A percentile compares a stretch with the other conserved stretches of the same genome.
Evolutionary conservation across 208 protist species (phyloP).

Genomic region (Trypanosoma brucei): DNA sequence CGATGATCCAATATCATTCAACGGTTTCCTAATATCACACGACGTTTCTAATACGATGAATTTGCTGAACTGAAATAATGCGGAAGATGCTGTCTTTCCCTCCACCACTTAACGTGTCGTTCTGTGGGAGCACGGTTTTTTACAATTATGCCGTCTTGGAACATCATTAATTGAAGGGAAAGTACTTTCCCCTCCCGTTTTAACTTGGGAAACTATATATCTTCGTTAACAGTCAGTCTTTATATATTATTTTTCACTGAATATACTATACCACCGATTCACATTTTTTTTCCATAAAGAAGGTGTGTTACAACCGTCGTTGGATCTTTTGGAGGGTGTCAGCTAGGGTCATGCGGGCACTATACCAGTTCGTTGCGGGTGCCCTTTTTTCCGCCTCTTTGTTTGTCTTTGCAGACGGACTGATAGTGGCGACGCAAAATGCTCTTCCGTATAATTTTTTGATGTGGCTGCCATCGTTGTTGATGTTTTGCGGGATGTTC

Average conservation of each 20-base stretch:
- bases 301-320: neutral
- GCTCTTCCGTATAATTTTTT: constrained; percentile 57
- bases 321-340: neutral
- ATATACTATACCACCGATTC: too few relatives aligned
- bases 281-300: neutral
- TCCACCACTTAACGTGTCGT: too few relatives aligned
- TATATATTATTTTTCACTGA: too few relatives aligned
- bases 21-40: constrained; percentile 17
- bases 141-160: too few relatives aligned
- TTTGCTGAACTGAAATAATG: constrained; percentile 13
- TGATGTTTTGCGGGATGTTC: constrained; percentile 42
- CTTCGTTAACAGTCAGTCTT: too few relatives aligned
- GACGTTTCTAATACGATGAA: constrained; percentile 17
- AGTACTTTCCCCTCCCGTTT: too few relatives aligned
- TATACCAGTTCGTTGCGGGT: constrained; percentile 29
- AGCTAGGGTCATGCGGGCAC: constrained; percentile 4
- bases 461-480: constrained; percentile 55
- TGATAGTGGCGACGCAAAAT: constrained; percentile 35
- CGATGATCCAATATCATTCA: constrained; percentile 43
- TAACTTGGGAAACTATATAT: too few relatives aligned
- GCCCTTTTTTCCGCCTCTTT: constrained; percentile 30
- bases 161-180: too few relatives aligned
- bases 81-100: too few relatives aligned
- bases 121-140: too few relatives aligned
- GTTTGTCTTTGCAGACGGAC: constrained; percentile 58